phyloP scores from a whole-genome alignment of 345 rosid genomes.

The Kernera saxatilis region DNA sequence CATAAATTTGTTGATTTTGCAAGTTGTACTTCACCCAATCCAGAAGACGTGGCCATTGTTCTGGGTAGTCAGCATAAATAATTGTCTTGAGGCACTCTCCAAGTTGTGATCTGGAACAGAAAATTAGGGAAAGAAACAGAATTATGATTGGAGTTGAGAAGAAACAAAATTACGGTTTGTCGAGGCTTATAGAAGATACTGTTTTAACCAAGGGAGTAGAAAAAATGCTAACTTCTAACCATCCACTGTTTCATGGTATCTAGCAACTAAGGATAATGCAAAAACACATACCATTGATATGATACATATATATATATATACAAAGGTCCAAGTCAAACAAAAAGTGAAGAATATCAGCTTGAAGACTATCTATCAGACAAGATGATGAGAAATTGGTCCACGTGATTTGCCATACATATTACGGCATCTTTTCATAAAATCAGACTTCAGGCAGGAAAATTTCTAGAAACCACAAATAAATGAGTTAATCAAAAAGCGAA shows the following conservation, averaged over 20 bases:
- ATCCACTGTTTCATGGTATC: not conserved
- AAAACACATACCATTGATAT: not conserved
- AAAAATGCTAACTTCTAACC: not conserved
- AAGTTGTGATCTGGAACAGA: conserved; percentile 67
- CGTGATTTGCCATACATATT: not conserved
- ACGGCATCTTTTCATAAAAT: not conserved
- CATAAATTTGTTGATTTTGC: conserved; percentile 87
- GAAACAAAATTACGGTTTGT: not conserved
- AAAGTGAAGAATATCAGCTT: not conserved
- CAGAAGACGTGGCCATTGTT: conserved; percentile 95
- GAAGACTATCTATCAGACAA: not conserved
- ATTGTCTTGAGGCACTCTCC: conserved; percentile 98
- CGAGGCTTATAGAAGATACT: not conserved
- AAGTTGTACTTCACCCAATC: conserved; percentile 92
- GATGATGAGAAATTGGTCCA: not conserved
- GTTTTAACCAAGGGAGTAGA: not conserved
- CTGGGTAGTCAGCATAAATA: conserved; percentile 94
- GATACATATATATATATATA: not conserved
- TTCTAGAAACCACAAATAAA: not conserved
- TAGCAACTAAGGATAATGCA: not conserved
- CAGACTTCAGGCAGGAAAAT: not conserved
- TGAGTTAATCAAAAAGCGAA: not conserved
- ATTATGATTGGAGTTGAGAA: not conserved
- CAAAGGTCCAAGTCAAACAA: not conserved
- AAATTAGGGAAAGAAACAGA: not conserved